A percentile compares a stretch with the other conserved stretches of the same genome.
Conservation (phyloP, 441 rosid genomes). For the Monsonia emarginata region DNA sequence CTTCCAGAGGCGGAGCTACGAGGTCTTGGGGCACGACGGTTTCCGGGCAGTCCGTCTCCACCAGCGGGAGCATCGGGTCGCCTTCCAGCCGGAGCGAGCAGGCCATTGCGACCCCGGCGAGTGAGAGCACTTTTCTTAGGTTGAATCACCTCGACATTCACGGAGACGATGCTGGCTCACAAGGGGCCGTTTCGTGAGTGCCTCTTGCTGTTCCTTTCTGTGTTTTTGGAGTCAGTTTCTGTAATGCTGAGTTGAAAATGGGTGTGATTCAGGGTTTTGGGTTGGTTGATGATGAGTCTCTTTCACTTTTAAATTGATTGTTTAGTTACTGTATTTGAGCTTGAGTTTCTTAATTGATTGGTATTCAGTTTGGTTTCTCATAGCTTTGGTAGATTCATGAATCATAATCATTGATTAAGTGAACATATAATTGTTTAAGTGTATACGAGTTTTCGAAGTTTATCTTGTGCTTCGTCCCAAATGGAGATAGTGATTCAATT, state of each 20-base stretch:
- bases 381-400: too few species aligned
- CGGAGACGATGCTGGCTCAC: conserved; percentile 85
- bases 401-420: too few species aligned
- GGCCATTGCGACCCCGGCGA: conserved; percentile 61
- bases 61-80: conserved; percentile 92
- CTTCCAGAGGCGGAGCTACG: conserved; percentile 33
- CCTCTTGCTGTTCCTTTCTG: neutral
- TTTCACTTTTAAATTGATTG: neutral
- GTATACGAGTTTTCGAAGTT: neutral
- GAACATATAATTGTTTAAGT: too few species aligned
- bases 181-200: conserved; percentile 60
- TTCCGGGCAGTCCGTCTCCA: conserved; percentile 85
- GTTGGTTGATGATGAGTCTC: neutral
- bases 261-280: conserved; percentile 7
- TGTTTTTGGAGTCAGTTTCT: neutral
- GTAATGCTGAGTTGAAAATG: conserved; percentile 10
- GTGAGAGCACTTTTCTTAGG: conserved; percentile 54
- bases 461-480: neutral
- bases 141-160: conserved; percentile 76
- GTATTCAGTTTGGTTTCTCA: too few species aligned
- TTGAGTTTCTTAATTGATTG: too few species aligned
- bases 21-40: conserved; percentile 72
- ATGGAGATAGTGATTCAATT: neutral
- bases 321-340: too few species aligned
- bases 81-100: conserved; percentile 71